Percentiles rank a stretch among this genome's conserved stretches.
These are phyloP conservation scores for Capsicum baccatum DNA, from an alignment of 257 asterid species.

Conservation along the genomic window DNA sequence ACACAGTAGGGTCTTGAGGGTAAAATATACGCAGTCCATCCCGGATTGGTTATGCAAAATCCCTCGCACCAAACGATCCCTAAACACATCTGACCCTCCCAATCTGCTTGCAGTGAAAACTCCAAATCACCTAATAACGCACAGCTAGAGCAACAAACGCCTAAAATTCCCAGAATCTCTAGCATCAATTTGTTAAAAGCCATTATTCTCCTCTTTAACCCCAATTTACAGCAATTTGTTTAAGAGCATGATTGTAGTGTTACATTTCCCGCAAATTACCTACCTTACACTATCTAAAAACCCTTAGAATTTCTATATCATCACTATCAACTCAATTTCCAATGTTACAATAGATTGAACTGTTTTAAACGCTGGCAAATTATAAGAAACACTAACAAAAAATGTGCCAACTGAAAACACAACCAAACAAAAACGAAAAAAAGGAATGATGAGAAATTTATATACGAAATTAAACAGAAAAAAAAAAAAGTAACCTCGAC, in stretches of 20 bases:
- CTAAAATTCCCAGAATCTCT: neutral
- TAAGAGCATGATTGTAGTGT: neutral
- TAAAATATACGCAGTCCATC: too few species aligned
- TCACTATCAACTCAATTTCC: neutral
- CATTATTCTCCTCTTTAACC: neutral
- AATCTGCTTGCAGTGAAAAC: neutral
- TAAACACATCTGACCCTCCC: neutral
- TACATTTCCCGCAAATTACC: slow-evolving; percentile 20
- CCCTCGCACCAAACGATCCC: neutral
- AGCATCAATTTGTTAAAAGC: neutral
- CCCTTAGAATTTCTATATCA: slow-evolving; percentile 5
- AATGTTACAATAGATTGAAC: too few species aligned
- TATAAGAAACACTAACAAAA: too few species aligned
- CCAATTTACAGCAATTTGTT: neutral
- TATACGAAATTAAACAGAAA: slow-evolving; percentile 20
- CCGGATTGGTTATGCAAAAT: too few species aligned
- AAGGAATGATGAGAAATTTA: neutral
- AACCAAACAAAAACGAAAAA: neutral
- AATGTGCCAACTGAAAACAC: too few species aligned
- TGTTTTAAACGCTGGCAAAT: too few species aligned
- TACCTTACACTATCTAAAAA: neutral
- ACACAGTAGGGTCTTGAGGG: too few species aligned
- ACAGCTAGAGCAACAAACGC: neutral
- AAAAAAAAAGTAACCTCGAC: slow-evolving; percentile 61
- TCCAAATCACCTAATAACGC: neutral